Evolutionary conservation across 140 eudicot genomes (phyloP).

Genomic region (Flaveria floridana): DNA sequence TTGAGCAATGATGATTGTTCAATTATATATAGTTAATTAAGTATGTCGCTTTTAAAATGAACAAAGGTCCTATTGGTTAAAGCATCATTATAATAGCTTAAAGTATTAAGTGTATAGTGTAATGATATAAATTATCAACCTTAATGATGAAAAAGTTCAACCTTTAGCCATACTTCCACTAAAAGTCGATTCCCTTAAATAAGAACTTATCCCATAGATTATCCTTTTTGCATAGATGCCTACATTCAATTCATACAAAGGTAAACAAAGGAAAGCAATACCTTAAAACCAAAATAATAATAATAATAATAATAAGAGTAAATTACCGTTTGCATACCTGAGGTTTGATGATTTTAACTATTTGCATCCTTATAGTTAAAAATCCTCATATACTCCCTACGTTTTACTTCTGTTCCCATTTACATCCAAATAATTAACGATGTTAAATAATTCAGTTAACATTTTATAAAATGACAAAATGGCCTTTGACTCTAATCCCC

Average conservation of each 20-base stretch:
- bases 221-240: background rate
- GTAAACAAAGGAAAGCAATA: background rate
- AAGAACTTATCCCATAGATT: conserved; percentile 10
- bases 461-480: too few species aligned
- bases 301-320: too few species aligned
- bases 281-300: background rate
- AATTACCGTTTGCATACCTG: too few species aligned
- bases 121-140: background rate
- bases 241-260: background rate
- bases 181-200: background rate
- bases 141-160: conserved; percentile 5
- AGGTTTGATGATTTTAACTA: too few species aligned
- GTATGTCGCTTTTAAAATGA: background rate
- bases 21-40: background rate
- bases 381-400: too few species aligned
- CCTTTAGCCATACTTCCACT: conserved; percentile 4
- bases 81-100: background rate
- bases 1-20: background rate
- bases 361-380: too few species aligned
- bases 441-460: too few species aligned
- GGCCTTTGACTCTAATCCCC: too few species aligned
- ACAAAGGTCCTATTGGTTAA: background rate
- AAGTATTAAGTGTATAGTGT: background rate
- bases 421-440: too few species aligned
- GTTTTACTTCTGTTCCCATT: too few species aligned